These are phyloP conservation scores for Globisporangium uncinulatum DNA, from an alignment of 352 stramenopile species.

Conservation along the genomic window DNA sequence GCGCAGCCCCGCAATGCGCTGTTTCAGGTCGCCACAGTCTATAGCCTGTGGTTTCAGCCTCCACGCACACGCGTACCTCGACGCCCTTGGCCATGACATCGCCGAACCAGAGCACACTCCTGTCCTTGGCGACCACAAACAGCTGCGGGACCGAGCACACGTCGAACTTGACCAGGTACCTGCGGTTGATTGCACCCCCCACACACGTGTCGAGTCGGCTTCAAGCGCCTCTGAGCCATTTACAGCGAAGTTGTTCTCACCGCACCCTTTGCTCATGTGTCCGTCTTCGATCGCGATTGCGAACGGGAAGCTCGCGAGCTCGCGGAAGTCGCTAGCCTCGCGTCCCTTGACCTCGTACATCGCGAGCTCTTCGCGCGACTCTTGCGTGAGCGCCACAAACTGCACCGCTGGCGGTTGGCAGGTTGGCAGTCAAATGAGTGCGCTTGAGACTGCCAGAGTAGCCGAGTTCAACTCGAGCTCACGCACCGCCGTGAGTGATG, in stretches of 20 bases:
- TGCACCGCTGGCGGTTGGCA: constrained; percentile 27
- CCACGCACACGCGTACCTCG: constrained; percentile 18
- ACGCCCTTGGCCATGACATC: constrained; percentile 24
- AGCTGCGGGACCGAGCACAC: constrained; percentile 44
- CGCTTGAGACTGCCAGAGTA: background rate
- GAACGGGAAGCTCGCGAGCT: constrained; percentile 47
- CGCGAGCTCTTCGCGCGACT: constrained; percentile 51
- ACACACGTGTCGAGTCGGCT: background rate
- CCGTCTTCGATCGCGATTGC: constrained; percentile 64
- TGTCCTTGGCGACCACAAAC: constrained; percentile 58
- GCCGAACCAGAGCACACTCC: constrained; percentile 55
- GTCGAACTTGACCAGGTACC: constrained; percentile 64
- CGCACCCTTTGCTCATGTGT: constrained; percentile 63
- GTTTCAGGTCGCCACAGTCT: background rate
- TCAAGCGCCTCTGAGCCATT: background rate
- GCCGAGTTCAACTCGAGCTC: background rate
- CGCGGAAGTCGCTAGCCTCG: constrained; percentile 46
- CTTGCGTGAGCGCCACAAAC: constrained; percentile 64
- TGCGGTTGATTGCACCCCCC: constrained; percentile 6
- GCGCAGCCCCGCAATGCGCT: background rate
- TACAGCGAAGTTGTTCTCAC: background rate
- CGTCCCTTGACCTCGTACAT: constrained; percentile 58
- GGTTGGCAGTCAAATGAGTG: background rate
- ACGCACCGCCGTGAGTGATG: constrained; percentile 27
- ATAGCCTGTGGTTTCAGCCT: too few species aligned